Base-by-base conservation (phyloP, 805 yeast genomes). In the Starmerella powellii region DNA sequence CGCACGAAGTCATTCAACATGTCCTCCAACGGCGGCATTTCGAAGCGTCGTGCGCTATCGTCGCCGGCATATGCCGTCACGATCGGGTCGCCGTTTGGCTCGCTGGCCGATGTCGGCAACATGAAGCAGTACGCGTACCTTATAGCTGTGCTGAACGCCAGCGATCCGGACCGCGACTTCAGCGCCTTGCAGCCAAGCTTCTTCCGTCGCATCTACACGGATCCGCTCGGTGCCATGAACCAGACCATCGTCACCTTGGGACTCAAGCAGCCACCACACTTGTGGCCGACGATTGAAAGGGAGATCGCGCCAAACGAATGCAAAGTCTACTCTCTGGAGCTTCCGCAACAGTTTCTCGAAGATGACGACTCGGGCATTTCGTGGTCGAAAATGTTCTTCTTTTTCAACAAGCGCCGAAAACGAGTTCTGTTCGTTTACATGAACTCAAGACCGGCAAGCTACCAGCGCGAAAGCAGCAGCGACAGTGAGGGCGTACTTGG, bases 151-250 rank as follows among this genome's bases (percentile, higher is more conserved):
- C 68, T 91, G 40, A 91, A 91, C 60, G 82, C 93, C 6, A 79
- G 93, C 4, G 88, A 83, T 57, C 97, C 98, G 0, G 98, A 91
- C 59, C 95, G 91, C 56, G 98, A 91, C 57, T 91, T 88, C 55
- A 73, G 93, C 11, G 72, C 80, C 20, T 71, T 91, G 48, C 85
- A 83, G 56, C 98, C 98, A 1, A 68, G 68, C 16, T 79, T 76
- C 59, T 81, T 81, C 60, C 63, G 67, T 31, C 72, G 82, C n/a
- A 73, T 65, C 34, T 39, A 44, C 32, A 33, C 35, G 6, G 49
- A 45, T 20, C 31, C 37, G 11, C 24, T 46, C 17, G 24, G 15
- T 5, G 35, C 61, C 55, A 78, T 91, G 56, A 85, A 86, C 59
- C 83, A 84, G 51, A 67, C 87, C 3, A 70, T 88, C 53, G 70